These are phyloP conservation scores for Colletotrichum aenigma DNA, from an alignment of 2,329 filamentous ascomycete genomes.

Conservation along the genomic window DNA sequence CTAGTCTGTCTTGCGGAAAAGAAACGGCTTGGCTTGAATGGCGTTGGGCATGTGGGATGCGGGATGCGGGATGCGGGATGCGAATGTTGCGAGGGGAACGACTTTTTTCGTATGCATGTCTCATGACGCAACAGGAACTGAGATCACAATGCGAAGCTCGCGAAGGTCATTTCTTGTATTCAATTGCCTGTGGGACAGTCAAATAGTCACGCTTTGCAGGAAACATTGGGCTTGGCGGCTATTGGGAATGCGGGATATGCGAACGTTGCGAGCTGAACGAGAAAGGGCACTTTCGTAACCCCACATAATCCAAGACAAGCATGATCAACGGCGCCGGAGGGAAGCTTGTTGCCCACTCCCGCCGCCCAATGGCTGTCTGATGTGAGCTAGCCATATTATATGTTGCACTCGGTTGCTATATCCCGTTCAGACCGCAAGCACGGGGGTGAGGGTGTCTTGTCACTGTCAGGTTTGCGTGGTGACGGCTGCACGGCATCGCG, in stretches of 20 bases:
- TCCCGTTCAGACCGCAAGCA: neutral
- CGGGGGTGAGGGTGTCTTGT: neutral
- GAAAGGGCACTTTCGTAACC: neutral
- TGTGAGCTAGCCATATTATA: neutral
- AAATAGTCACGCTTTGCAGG: neutral
- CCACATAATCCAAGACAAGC: neutral
- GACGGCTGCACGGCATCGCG: neutral
- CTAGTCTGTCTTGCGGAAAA: neutral
- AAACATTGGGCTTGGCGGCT: neutral
- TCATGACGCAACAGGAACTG: neutral
- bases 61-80: neutral
- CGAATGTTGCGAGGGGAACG: neutral
- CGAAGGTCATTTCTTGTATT: fast-evolving
- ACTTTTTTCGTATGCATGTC: neutral
- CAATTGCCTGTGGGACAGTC: too few species aligned
- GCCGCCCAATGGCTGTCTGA: neutral
- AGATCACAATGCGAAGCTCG: too few species aligned
- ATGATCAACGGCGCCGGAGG: neutral
- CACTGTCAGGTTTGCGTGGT: neutral
- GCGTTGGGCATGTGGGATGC: too few species aligned
- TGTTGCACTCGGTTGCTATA: neutral
- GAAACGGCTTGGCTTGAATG: neutral
- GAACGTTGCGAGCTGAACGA: neutral
- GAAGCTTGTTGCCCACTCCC: neutral
- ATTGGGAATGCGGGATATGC: neutral